Evolutionary conservation across 106 monocot species (phyloP).

Genomic region (Hemerocallis citrina): DNA sequence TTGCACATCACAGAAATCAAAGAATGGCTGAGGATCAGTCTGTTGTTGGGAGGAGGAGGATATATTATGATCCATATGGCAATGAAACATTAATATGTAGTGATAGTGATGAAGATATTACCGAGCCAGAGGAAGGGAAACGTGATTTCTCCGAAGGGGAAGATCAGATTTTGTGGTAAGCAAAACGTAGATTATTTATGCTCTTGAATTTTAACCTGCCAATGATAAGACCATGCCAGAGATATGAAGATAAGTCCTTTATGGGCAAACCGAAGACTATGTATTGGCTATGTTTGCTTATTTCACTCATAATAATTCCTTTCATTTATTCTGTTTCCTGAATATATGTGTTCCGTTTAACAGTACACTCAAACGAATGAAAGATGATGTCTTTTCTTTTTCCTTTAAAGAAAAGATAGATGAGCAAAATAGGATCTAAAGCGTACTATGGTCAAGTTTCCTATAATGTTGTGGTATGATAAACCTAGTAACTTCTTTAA

Average conservation of each 20-base stretch:
- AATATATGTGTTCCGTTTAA: not conserved
- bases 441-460: too few relatives aligned
- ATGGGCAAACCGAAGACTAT: not conserved
- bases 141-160: constrained; percentile 92
- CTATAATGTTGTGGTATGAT: too few relatives aligned
- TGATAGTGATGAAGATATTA: constrained; percentile 88
- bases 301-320: not conserved
- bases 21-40: constrained; percentile 98
- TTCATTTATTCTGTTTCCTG: not conserved
- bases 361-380: too few relatives aligned
- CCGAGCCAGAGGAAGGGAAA: constrained; percentile 76
- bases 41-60: constrained; percentile 87
- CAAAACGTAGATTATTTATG: not conserved
- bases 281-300: not conserved
- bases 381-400: too few relatives aligned
- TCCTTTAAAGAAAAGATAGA: too few relatives aligned
- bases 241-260: not conserved
- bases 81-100: constrained; percentile 92
- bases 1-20: constrained; percentile 59
- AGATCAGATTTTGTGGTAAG: constrained; percentile 83
- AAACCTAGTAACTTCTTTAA: too few relatives aligned
- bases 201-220: not conserved
- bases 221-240: not conserved
- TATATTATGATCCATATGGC: constrained; percentile 83
- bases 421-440: too few relatives aligned